phyloP scores from a whole-genome alignment of 495 filamentous ascomycete genomes.

The Recurvomyces mirabilis region DNA sequence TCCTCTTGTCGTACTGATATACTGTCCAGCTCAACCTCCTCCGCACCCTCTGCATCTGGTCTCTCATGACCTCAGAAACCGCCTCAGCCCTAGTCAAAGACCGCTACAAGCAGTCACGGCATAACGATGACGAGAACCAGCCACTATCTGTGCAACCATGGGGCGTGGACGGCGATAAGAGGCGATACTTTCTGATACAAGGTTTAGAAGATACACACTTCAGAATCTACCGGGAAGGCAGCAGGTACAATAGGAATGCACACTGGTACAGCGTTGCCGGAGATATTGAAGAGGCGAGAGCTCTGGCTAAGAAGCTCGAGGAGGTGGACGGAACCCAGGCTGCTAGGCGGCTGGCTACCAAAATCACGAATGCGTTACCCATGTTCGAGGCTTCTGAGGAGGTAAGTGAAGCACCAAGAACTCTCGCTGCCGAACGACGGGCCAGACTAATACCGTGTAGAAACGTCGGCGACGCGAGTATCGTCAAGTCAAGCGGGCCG shows the following conservation, averaged over 20 bases:
- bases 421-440: not conserved
- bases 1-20: conserved; percentile 19
- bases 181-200: conserved; percentile 87
- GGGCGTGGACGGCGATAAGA: conserved; percentile 83
- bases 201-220: conserved; percentile 90
- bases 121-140: conserved; percentile 87
- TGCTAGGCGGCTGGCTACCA: conserved; percentile 62
- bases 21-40: conserved; percentile 59
- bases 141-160: conserved; percentile 88
- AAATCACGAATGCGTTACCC: conserved; percentile 70
- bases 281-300: conserved; percentile 72
- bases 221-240: conserved; percentile 89
- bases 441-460: conserved; percentile 38
- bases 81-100: conserved; percentile 70
- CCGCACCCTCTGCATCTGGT: conserved; percentile 75
- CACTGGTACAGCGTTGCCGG: conserved; percentile 87
- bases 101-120: conserved; percentile 78
- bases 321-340: conserved; percentile 65
- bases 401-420: conserved; percentile 35
- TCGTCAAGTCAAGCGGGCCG: conserved; percentile 69
- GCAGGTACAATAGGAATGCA: conserved; percentile 60
- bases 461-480: conserved; percentile 92
- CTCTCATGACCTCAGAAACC: conserved; percentile 77
- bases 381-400: conserved; percentile 93
- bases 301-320: conserved; percentile 60